phyloP scores from a whole-genome alignment of 164 flowering plant genomes.

The Tetrastigma voinierianum region DNA sequence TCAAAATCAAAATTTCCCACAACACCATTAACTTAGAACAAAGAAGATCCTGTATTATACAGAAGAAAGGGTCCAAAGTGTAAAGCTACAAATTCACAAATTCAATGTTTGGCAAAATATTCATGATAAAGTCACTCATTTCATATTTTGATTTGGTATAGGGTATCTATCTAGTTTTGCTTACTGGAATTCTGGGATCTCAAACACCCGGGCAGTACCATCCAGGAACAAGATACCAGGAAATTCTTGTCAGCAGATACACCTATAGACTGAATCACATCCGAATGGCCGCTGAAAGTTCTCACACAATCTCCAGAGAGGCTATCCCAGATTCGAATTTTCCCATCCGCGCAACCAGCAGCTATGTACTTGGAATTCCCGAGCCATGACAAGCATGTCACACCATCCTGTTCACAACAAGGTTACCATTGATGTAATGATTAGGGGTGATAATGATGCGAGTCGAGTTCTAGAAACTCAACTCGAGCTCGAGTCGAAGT shows the following conservation, averaged over 20 bases:
- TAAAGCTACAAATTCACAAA: no score
- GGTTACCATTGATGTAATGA: not conserved
- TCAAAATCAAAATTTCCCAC: no score
- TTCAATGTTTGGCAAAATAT: no score
- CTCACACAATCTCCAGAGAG: conserved; percentile 66
- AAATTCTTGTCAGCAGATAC: conserved; percentile 48
- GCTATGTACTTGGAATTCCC: conserved; percentile 61
- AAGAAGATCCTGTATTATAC: no score
- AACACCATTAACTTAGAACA: no score
- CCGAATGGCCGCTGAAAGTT: conserved; percentile 67
- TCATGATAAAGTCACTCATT: no score
- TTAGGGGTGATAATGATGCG: no score
- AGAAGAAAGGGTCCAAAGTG: no score
- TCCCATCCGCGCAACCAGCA: conserved; percentile 75
- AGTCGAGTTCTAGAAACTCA: no score
- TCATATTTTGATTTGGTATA: no score
- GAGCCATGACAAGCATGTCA: conserved; percentile 76
- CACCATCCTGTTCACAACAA: conserved; percentile 58
- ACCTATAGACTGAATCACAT: conserved; percentile 59
- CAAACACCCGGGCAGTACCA: conserved; percentile 77
- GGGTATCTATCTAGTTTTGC: not conserved
- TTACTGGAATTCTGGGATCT: conserved; percentile 50
- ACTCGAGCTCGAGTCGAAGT: no score
- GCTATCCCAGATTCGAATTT: conserved; percentile 81
- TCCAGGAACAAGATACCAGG: conserved; percentile 81